phyloP scores from a whole-genome alignment of 805 yeast genomes.

The Saccharomycopsis olivae region DNA sequence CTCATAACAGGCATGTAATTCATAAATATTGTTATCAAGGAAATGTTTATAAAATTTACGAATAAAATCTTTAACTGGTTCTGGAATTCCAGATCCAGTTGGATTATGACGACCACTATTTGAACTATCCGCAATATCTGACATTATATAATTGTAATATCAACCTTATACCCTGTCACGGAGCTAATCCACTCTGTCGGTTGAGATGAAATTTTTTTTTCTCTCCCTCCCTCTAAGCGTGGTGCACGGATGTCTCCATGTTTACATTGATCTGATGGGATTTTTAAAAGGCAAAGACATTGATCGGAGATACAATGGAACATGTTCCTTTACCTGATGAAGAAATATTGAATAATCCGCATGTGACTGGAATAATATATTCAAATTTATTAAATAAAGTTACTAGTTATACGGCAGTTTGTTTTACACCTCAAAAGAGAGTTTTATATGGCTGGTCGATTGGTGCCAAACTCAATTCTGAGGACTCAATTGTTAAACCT shows the following conservation, averaged over 20 bases:
- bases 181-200: not conserved
- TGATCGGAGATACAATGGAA: not conserved
- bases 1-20: conserved; percentile 35
- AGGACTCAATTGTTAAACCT: not conserved
- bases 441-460: conserved; percentile 12
- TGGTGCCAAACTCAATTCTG: not conserved
- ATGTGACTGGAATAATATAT: conserved; percentile 5
- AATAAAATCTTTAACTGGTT: conserved; percentile 33
- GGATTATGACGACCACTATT: too few relatives aligned
- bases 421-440: not conserved
- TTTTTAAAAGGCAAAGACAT: not conserved
- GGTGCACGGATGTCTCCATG: not conserved
- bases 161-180: too few relatives aligned
- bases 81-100: conserved; percentile 26
- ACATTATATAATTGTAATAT: too few relatives aligned
- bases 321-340: conserved; percentile 1
- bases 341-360: conserved; percentile 8
- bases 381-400: conserved; percentile 2
- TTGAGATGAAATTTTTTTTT: not conserved
- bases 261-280: not conserved
- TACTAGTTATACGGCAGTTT: conserved; percentile 4
- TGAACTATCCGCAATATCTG: too few relatives aligned
- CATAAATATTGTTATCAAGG: conserved; percentile 33
- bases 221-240: too few relatives aligned
- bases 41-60: conserved; percentile 32